These are phyloP conservation scores for Sporothrix brunneoviolacea DNA, from an alignment of 2,329 filamentous ascomycete genomes.

Conservation along the genomic window DNA sequence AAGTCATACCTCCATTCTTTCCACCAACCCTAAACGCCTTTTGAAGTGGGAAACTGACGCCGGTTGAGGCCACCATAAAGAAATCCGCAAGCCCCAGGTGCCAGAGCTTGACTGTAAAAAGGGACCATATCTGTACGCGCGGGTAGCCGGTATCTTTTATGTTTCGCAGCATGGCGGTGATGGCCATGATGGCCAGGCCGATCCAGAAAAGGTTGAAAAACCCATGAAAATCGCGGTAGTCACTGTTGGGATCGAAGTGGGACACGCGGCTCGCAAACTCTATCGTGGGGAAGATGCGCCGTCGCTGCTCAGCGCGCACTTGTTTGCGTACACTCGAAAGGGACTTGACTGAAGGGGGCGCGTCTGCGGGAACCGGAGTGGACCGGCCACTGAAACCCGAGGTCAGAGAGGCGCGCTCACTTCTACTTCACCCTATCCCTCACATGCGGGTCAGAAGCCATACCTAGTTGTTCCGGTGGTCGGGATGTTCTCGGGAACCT, in stretches of 20 bases:
- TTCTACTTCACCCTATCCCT: no score
- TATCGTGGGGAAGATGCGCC: slow-evolving; percentile 85
- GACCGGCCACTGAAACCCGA: slow-evolving; percentile 76
- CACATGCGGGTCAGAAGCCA: no score
- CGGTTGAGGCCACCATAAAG: slow-evolving; percentile 74
- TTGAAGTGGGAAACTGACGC: slow-evolving; percentile 67
- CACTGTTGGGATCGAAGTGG: slow-evolving; percentile 88
- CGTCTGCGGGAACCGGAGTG: slow-evolving; percentile 79
- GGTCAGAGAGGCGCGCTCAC: no score
- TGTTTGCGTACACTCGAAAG: slow-evolving; percentile 81
- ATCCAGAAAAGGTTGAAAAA: slow-evolving; percentile 99
- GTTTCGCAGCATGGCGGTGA: slow-evolving; percentile 88
- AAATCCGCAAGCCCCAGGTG: slow-evolving; percentile 78
- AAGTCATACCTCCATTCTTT: slow-evolving; percentile 53
- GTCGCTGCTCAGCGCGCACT: slow-evolving; percentile 70
- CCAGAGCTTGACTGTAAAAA: slow-evolving; percentile 84
- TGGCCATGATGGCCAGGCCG: slow-evolving; percentile 89
- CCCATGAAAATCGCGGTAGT: slow-evolving; percentile 89
- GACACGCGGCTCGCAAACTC: slow-evolving; percentile 87
- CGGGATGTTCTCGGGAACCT: neutral
- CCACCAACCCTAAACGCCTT: slow-evolving; percentile 51
- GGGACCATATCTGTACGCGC: slow-evolving; percentile 76
- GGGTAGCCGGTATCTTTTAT: slow-evolving; percentile 89
- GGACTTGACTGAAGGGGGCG: slow-evolving; percentile 83
- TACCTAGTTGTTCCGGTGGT: neutral